Evolutionary conservation across 2,329 filamentous ascomycete species (phyloP), one percentile per base, ranked within the genome.

Genomic region (Sarocladium brachiariae): DNA sequence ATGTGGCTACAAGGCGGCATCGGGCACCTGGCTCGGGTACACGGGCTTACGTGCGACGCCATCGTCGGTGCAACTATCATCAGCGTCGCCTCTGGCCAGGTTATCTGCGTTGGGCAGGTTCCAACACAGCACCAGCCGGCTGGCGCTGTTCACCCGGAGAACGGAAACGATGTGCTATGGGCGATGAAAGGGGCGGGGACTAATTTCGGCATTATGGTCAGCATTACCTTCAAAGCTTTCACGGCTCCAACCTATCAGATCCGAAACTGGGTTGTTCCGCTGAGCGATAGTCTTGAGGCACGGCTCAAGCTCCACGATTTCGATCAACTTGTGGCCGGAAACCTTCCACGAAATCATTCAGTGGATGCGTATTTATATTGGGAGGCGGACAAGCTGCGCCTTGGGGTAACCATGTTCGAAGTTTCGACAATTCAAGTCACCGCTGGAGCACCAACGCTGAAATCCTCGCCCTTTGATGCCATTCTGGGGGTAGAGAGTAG

Each of bases 1-100:
- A 56, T 81, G 13, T 84, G 79, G 78, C 66, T 86, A 43, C 80
- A 85, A 66, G 82, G 82, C 35, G 81, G 81, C 49, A 80, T 85
- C 46, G 80, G 81, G 2, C 79, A 83, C 55, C 65, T 82, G n/a
- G 58, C 74, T 31, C 69, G 80, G 52, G 50, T 70, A 8, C 62
- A 80, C 54, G 80, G 81, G 1, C 77, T 86, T 11, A 54, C 78
- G 2, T 83, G 78, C 55, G 81, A 85, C 55, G 60, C 72, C 39
- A 76, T 85, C 41, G 60, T 83, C n/a, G 80, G 81, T 54, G 80
- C 76, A 18, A 71, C 84, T 2, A 11, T 84, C 23, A 72, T 84
- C 61, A 75, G 73, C 55, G 70, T 78, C 50, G 58, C 65, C 0
- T 72, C 72, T 31, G 66, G 72, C 25, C 52, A 73, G 35, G 47